Evolutionary conservation across 1,139 yeast species (phyloP).

Genomic region (Diutina neorugosa): DNA sequence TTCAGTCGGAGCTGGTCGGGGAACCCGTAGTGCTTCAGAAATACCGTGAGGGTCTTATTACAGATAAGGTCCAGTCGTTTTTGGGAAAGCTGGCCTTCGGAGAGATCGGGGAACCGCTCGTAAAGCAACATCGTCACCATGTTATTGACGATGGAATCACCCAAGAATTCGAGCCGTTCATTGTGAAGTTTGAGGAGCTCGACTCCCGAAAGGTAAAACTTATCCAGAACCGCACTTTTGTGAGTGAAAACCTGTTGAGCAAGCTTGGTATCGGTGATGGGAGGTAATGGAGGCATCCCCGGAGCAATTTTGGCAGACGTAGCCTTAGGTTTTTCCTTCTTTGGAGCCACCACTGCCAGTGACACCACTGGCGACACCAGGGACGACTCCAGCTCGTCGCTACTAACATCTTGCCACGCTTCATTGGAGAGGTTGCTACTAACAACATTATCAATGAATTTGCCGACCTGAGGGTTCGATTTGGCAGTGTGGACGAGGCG

Average conservation of each 20-base stretch:
- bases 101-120: constrained; percentile 50
- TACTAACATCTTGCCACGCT: not conserved
- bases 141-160: constrained; percentile 78
- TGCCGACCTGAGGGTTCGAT: too few relatives aligned
- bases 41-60: constrained; percentile 60
- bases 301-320: not conserved
- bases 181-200: constrained; percentile 61
- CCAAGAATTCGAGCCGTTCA: constrained; percentile 86
- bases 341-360: too few relatives aligned
- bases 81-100: constrained; percentile 75
- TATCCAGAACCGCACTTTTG: constrained; percentile 55
- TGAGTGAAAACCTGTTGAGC: constrained; percentile 71
- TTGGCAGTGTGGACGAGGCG: not conserved
- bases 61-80: constrained; percentile 63
- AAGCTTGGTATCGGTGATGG: constrained; percentile 46
- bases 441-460: not conserved
- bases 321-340: too few relatives aligned
- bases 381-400: not conserved
- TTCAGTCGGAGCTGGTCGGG: constrained; percentile 44
- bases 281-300: constrained; percentile 52
- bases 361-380: too few relatives aligned
- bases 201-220: constrained; percentile 39
- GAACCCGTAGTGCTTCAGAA: constrained; percentile 62
- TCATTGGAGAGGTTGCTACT: not conserved
- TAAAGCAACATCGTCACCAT: constrained; percentile 60